Evolutionary conservation across 768 basidiomycete genomes (phyloP).

Genomic region (Suillus subluteus): DNA sequence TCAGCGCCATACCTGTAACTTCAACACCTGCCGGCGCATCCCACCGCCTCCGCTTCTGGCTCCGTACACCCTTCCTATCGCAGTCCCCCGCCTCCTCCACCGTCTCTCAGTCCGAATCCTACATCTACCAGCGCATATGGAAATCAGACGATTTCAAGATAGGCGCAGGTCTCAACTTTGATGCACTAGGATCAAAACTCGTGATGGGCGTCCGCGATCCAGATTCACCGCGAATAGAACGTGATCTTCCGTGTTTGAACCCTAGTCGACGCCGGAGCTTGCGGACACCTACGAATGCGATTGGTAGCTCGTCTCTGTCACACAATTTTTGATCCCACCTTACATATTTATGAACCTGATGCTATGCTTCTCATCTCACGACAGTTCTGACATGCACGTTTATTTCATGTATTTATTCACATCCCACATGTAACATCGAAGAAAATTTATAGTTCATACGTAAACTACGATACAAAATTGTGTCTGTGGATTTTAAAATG

Average conservation of each 20-base stretch:
- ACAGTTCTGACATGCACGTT: not conserved
- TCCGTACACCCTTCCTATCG: slow-evolving; percentile 48
- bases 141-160: slow-evolving; percentile 66
- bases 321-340: slow-evolving; percentile 15
- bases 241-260: slow-evolving; percentile 10
- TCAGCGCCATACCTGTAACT: slow-evolving; percentile 55
- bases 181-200: slow-evolving; percentile 49
- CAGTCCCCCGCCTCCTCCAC: slow-evolving; percentile 30
- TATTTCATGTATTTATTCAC: not conserved
- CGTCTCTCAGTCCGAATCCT: slow-evolving; percentile 49
- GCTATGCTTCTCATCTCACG: not conserved
- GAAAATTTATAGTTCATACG: slow-evolving; percentile 37
- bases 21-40: slow-evolving; percentile 60
- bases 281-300: slow-evolving; percentile 14
- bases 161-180: slow-evolving; percentile 59
- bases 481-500: slow-evolving; percentile 24
- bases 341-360: not conserved
- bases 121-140: slow-evolving; percentile 68
- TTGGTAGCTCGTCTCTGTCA: not conserved
- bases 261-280: slow-evolving; percentile 15
- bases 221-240: slow-evolving; percentile 15
- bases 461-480: slow-evolving; percentile 36
- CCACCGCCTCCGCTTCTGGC: slow-evolving; percentile 68
- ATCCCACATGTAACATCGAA: slow-evolving; percentile 9
- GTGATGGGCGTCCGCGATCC: slow-evolving; percentile 47